Percentiles rank a stretch among this genome's conserved stretches.
phyloP scores from a whole-genome alignment of 1,139 yeast genomes.

The Candida sanyaensis region DNA sequence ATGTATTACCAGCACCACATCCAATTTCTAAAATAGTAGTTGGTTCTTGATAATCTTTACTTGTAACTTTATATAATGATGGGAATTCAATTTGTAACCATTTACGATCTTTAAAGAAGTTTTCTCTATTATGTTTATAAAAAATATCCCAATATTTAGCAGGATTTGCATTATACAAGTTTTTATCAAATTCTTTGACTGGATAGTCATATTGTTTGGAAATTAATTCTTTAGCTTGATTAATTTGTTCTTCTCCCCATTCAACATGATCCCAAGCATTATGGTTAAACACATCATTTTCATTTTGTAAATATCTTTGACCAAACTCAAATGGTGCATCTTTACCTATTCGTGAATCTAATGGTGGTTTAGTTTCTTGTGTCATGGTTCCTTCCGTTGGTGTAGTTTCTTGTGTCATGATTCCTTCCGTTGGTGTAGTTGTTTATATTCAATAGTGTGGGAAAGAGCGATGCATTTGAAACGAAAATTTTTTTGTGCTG shows the following conservation, averaged over 20 bases:
- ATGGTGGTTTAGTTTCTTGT: constrained; percentile 29
- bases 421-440: too few relatives aligned
- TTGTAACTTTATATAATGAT: constrained; percentile 72
- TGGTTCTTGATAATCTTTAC: constrained; percentile 63
- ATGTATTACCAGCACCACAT: constrained; percentile 98
- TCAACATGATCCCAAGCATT: constrained; percentile 99
- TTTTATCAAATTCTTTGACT: constrained; percentile 83
- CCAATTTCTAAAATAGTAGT: constrained; percentile 87
- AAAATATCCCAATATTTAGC: constrained; percentile 96
- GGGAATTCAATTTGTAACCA: constrained; percentile 98
- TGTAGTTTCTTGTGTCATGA: too few relatives aligned
- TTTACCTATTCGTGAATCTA: constrained; percentile 68
- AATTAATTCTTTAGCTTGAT: constrained; percentile 74
- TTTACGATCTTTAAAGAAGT: constrained; percentile 93
- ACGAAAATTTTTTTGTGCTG: neutral
- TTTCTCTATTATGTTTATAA: constrained; percentile 85
- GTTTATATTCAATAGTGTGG: too few relatives aligned
- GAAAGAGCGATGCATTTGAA: neutral
- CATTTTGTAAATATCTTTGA: constrained; percentile 70
- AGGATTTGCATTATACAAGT: constrained; percentile 77
- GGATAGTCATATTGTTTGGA: constrained; percentile 77
- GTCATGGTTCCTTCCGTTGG: constrained; percentile 5
- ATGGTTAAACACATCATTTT: constrained; percentile 84
- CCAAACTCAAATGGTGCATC: constrained; percentile 94
- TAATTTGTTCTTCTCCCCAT: constrained; percentile 91